A percentile compares a stretch with the other conserved stretches of the same genome.
These are phyloP conservation scores for Discostella stelligeroides DNA, from an alignment of 108 stramenopile genomes.

Conservation along the genomic window DNA sequence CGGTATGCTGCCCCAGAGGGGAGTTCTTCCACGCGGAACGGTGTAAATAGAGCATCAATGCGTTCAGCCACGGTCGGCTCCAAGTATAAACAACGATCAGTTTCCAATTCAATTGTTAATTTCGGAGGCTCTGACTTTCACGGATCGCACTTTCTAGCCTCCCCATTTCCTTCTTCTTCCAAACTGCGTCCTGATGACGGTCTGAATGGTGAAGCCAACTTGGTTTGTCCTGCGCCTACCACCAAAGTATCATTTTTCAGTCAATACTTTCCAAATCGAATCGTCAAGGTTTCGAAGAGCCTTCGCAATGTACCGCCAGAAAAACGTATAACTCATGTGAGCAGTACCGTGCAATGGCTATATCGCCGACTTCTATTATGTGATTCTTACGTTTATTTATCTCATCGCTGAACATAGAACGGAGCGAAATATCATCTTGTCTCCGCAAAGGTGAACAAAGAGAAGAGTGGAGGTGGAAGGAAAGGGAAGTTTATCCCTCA, in stretches of 20 bases:
- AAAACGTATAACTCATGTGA: background rate
- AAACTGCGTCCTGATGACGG: background rate
- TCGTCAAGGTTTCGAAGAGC: background rate
- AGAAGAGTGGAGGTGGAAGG: background rate
- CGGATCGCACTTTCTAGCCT: background rate
- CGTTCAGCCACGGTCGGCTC: no score
- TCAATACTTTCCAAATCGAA: background rate
- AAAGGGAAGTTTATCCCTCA: background rate
- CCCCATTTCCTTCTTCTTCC: background rate
- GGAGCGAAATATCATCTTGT: conserved; percentile 2
- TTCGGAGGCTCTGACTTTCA: no score
- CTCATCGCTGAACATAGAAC: background rate
- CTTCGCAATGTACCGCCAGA: background rate
- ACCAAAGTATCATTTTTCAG: conserved; percentile 2
- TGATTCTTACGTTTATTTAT: no score
- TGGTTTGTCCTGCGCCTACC: background rate
- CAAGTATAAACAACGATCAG: no score
- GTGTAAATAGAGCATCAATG: no score
- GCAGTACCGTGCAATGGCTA: background rate
- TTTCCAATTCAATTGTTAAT: no score
- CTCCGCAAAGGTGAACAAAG: conserved; percentile 3
- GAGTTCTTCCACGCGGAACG: no score
- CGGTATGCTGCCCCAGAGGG: no score
- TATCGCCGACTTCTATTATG: no score
- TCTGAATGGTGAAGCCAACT: conserved; percentile 3